Conservation (phyloP, 805 yeast species). For the Metschnikowia henanensis region DNA sequence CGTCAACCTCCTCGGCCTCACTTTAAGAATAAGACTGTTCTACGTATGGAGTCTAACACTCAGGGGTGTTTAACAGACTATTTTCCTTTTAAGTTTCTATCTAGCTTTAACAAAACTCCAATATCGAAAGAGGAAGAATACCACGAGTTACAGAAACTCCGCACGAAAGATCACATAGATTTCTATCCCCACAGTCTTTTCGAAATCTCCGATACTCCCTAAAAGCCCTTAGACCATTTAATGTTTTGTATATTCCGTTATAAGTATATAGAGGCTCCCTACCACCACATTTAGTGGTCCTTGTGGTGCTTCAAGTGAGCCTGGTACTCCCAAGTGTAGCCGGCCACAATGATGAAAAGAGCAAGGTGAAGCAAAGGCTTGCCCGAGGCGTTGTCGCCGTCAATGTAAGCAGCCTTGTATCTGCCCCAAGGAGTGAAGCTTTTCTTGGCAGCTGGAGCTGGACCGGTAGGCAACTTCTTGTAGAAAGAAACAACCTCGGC, state of each 20-base stretch:
- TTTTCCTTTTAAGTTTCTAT: no score
- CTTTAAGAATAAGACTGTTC: no score
- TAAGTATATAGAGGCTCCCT: background rate
- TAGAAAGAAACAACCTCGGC: constrained; percentile 92
- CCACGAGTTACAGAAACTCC: no score
- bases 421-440: constrained; percentile 63
- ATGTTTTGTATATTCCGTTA: constrained; percentile 5
- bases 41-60: no score
- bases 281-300: constrained; percentile 13
- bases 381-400: constrained; percentile 81
- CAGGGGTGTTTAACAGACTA: no score
- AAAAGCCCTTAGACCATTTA: no score
- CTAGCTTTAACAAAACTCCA: no score
- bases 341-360: constrained; percentile 63
- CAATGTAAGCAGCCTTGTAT: constrained; percentile 85
- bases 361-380: constrained; percentile 81
- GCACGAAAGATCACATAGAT: no score
- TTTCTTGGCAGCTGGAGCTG: constrained; percentile 74
- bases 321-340: constrained; percentile 92
- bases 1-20: no score
- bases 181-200: no score
- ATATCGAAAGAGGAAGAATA: no score
- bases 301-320: constrained; percentile 64
- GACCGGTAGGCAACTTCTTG: constrained; percentile 94
- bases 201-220: no score